These are phyloP conservation scores for Sclerotinia trifoliorum DNA, from an alignment of 2,329 filamentous ascomycete genomes.

Conservation along the genomic window DNA sequence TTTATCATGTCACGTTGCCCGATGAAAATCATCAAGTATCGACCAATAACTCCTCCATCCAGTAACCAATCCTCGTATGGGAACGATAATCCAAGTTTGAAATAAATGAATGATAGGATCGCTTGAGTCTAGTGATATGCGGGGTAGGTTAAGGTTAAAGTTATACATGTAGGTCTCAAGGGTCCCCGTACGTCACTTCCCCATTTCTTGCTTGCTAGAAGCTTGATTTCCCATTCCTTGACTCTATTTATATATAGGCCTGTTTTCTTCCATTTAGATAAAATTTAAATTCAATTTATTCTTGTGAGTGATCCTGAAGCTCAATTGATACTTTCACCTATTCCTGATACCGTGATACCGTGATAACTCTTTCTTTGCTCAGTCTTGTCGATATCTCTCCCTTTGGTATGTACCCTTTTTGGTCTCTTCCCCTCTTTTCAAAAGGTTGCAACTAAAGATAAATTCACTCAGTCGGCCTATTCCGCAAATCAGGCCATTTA, in stretches of 20 bases:
- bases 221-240: slow-evolving; percentile 3
- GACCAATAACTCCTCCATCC: not conserved
- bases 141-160: too few relatives aligned
- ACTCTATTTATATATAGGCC: not conserved
- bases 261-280: not conserved
- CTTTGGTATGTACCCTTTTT: not conserved
- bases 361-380: not conserved
- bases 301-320: not conserved
- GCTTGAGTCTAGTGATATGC: not conserved
- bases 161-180: not conserved
- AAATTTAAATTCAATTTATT: not conserved
- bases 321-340: not conserved
- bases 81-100: slow-evolving; percentile 7
- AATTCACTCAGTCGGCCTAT: not conserved
- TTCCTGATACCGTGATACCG: not conserved
- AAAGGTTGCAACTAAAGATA: not conserved
- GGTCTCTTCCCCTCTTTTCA: not conserved
- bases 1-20: not conserved
- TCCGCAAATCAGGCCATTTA: not conserved
- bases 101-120: not conserved
- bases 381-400: not conserved
- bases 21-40: not conserved
- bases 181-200: slow-evolving; percentile 11
- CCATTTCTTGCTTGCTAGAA: slow-evolving; percentile 4
- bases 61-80: not conserved